Base-by-base conservation (phyloP, 225 moss, liverwort and hornwort species). In the Bryum argenteum region DNA sequence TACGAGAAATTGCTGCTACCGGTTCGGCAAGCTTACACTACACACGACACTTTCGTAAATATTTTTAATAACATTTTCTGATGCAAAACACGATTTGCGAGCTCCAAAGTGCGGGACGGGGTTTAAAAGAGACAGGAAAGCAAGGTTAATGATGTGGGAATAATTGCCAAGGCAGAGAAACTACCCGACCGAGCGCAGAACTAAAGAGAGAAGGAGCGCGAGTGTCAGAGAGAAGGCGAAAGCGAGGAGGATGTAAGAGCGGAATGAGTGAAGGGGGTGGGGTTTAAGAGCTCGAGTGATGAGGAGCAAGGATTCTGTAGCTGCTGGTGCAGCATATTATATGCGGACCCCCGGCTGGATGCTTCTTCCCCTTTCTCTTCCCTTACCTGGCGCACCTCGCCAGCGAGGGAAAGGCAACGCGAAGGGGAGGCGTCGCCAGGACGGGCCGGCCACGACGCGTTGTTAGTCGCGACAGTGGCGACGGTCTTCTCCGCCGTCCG, bases 311-410 rank as follows among this genome's bases (percentile, higher is more conserved):
- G 76, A 76, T 76, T 76, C 75, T 24, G 40, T 44, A 37, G 38
- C 59, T 33, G 73, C 26, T 43, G 64, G n/a, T 17, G 47, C 62
- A 19, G 76, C 63, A 56, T 63, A 76, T 63, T 63, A 76, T 76
- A 69, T 33, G 75, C 14, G 42, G 66, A 37, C 65, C 22, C 11
- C 4, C 26, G 26, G 2, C 26, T 21, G 57, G 72, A 68, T 78
- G 68, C 78, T 53, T 23, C 72, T 33, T 33, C 5, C 33, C 33
- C 33, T 33, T 33, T 40, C 54, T n/a, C 21, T 21, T 22, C 21
- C 54, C 54, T n/a, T 22, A 9, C 61, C 17, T 62, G 19, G 48
- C 6, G 33, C 69, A 41, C 51, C 44, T 38, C 76, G 39, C 70
- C 70, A 19, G 69, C 60, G 15, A 48, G 47, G 15, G 5, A 45